Conservation (phyloP, 2,329 filamentous ascomycete species). For the Aspergillus pseudoviridinutans region DNA sequence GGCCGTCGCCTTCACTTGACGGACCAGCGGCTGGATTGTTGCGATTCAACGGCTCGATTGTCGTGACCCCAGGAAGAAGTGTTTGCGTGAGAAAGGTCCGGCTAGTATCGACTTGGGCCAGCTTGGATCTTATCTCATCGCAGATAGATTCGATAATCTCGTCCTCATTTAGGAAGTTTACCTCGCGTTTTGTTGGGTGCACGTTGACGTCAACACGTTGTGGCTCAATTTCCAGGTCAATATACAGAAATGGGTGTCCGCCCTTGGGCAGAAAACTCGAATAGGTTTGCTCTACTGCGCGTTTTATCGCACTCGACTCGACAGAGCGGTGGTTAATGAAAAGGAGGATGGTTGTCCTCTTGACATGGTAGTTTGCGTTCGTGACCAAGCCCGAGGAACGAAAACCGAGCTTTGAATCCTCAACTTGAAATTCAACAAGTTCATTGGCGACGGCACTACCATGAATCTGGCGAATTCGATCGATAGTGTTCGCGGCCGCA, state of each 20-base stretch:
- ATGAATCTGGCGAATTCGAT: conserved; percentile 88
- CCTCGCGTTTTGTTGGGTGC: conserved; percentile 93
- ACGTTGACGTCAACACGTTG: conserved; percentile 93
- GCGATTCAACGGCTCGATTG: conserved; percentile 39
- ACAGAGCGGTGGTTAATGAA: conserved; percentile 98
- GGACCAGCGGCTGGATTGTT: conserved; percentile 14
- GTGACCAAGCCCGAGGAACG: conserved; percentile 75
- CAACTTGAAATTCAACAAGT: conserved; percentile 68
- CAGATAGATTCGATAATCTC: conserved; percentile 89
- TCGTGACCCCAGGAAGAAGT: conserved; percentile 64
- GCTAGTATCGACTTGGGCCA: conserved; percentile 87
- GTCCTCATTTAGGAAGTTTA: conserved; percentile 96
- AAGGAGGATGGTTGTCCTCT: conserved; percentile 78
- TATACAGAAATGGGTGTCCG: conserved; percentile 88
- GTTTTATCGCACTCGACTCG: conserved; percentile 82
- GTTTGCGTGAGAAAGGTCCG: conserved; percentile 93
- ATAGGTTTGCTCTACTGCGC: conserved; percentile 88
- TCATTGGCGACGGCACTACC: conserved; percentile 82
- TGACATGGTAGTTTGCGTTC: conserved; percentile 92
- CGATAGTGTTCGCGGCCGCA: conserved; percentile 65
- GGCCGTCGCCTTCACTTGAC: conserved; percentile 29
- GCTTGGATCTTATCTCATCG: conserved; percentile 68
- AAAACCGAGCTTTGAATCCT: conserved; percentile 78
- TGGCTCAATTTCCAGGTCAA: conserved; percentile 89
- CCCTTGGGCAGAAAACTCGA: conserved; percentile 84